phyloP scores from a whole-genome alignment of 805 yeast species.

The Yarrowia osloensis region DNA sequence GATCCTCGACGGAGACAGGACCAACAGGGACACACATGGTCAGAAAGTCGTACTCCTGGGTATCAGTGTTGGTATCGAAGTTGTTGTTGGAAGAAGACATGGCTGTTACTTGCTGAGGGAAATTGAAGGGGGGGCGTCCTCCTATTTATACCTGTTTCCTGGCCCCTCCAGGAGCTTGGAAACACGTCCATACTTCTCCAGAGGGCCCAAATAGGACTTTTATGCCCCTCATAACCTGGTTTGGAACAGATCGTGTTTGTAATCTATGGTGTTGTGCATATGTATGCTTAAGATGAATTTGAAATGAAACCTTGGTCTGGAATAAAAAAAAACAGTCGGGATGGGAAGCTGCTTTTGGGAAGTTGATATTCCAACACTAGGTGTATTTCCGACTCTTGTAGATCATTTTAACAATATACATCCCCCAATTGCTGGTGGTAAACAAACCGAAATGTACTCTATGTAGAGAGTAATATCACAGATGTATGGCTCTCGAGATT shows the following conservation, averaged over 20 bases:
- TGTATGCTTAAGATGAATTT: neutral
- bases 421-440: too few species aligned
- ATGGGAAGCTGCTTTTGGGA: too few species aligned
- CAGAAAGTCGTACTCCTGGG: constrained; percentile 11
- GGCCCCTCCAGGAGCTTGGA: neutral
- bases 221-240: neutral
- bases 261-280: neutral
- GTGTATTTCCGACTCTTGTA: too few species aligned
- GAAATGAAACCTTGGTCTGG: neutral
- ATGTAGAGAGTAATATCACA: too few species aligned
- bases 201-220: neutral
- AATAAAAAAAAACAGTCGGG: too few species aligned
- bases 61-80: neutral
- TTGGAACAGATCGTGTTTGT: too few species aligned
- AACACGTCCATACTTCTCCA: neutral
- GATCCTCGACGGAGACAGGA: neutral
- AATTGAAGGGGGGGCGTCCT: neutral
- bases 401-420: too few species aligned
- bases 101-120: neutral
- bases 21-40: neutral
- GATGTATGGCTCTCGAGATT: too few species aligned
- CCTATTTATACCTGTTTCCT: neutral
- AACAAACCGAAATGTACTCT: too few species aligned
- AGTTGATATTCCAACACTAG: too few species aligned
- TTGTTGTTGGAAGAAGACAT: neutral